Evolutionary conservation across 495 filamentous ascomycete genomes (phyloP), one percentile per base, ranked within the genome.

Genomic region (Aspergillus diversus): DNA sequence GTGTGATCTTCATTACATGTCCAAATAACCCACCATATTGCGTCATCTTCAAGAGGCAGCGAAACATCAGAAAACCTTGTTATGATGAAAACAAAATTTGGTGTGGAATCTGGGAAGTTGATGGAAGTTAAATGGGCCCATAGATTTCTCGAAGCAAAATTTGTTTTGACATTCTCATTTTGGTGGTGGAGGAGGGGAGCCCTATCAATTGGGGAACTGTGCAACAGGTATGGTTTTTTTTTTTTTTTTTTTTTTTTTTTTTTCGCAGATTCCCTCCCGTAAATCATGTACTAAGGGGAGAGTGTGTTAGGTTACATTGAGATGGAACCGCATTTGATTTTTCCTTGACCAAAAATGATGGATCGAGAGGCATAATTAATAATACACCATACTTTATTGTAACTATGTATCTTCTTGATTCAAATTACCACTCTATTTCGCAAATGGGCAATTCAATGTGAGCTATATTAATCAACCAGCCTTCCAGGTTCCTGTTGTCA

Each of bases 241-340:
- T 54, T 33, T 32, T 54, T 54, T 27, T 54, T 27, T 55, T 55
- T 35, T 39, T 55, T 54, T 54, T 54, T 33, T 32, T 54, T 54
- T 27, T 54, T 27, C 15, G 16, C 32, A 27, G 8, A n/a, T 55
- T 34, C 52, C 39, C n/a, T n/a, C n/a, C n/a, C n/a, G n/a, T n/a
- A n/a, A n/a, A n/a, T n/a, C n/a, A n/a, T n/a, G n/a, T n/a, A 9
- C 39, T 1, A 12, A 43, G n/a, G n/a, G 4, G n/a, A 43, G n/a
- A 8, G 47, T 50, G 27, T 50, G 47, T 50, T 50, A 16, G 47
- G 47, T 50, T 50, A 27, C 47, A 50, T 50, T 50, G 15, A 31
- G n/a, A 50, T 21, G 16, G 16, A 12, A 43, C n/a, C 39, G 21
- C 21, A 2, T 27, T 27, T 27, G 21, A 27, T 27, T 27, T 27